phyloP scores from a whole-genome alignment of 495 filamentous ascomycete genomes.

The Penicillium argentinense region DNA sequence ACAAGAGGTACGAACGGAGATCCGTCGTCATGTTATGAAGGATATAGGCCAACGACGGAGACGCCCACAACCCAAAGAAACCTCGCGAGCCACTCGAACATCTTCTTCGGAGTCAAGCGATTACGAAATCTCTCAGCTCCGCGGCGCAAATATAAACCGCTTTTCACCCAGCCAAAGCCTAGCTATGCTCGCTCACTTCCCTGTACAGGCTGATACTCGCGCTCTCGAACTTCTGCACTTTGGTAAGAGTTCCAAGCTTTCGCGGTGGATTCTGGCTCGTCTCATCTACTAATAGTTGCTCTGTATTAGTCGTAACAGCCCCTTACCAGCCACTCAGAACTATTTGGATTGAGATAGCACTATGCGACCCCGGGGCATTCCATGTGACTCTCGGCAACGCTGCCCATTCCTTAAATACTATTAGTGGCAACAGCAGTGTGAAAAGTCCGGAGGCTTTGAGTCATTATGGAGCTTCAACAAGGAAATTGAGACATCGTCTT shows the following conservation, averaged over 20 bases:
- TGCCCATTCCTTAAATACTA: constrained; percentile 1
- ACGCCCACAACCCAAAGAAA: constrained; percentile 6
- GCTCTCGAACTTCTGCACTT: constrained; percentile 1
- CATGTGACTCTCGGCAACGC: constrained; percentile 6
- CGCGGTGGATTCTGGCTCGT: not conserved
- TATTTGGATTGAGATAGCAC: constrained; percentile 2
- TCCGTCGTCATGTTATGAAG: constrained; percentile 13
- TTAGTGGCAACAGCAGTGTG: constrained; percentile 1
- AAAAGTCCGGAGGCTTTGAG: constrained; percentile 4
- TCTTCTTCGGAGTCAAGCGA: not conserved
- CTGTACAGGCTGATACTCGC: not conserved
- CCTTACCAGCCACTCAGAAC: constrained; percentile 1
- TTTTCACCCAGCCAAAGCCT: not conserved
- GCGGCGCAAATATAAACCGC: not conserved
- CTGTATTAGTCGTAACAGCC: not conserved
- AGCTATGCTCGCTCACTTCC: not conserved
- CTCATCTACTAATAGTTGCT: not conserved
- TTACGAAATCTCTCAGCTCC: not conserved
- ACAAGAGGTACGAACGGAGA: constrained; percentile 9
- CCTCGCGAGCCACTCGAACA: too few species aligned
- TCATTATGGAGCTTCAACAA: constrained; percentile 2
- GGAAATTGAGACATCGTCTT: constrained; percentile 1
- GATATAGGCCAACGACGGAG: constrained; percentile 8
- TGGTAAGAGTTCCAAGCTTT: not conserved
- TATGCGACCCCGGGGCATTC: constrained; percentile 6